Evolutionary conservation across 352 stramenopile genomes (phyloP).

Genomic region (Pythium angustatum): DNA sequence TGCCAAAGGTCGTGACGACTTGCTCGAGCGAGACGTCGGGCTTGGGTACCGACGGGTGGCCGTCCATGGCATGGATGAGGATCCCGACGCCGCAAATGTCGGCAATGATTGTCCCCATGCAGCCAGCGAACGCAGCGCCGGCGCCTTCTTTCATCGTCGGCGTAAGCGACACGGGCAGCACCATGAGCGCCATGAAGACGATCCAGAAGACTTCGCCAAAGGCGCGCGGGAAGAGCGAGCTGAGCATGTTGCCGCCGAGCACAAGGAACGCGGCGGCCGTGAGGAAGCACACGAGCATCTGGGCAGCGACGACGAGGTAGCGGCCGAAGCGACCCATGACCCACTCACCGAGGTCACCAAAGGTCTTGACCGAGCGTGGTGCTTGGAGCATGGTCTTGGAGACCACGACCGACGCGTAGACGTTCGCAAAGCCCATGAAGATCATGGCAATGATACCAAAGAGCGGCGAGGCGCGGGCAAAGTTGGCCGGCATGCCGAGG

Average conservation of each 20-base stretch:
- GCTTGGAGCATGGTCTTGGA: conserved; percentile 18
- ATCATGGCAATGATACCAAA: conserved; percentile 30
- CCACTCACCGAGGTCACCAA: conserved; percentile 38
- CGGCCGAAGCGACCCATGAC: conserved; percentile 29
- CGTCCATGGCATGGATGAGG: conserved; percentile 31
- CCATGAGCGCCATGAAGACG: conserved; percentile 28
- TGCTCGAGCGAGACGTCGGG: conserved; percentile 32
- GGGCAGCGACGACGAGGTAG: conserved; percentile 28
- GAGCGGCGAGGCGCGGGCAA: conserved; percentile 41
- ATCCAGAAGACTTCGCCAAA: conserved; percentile 31
- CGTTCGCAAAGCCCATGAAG: conserved; percentile 39
- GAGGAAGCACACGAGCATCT: conserved; percentile 28
- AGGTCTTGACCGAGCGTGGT: conserved; percentile 19
- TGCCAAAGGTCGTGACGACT: conserved; percentile 32
- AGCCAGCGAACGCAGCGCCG: conserved; percentile 31
- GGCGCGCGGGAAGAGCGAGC: conserved; percentile 28
- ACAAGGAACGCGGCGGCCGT: conserved; percentile 23
- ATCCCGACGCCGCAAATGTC: conserved; percentile 27
- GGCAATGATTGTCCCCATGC: conserved; percentile 35
- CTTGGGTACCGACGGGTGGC: conserved; percentile 22
- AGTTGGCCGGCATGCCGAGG: too few relatives aligned
- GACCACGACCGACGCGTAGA: conserved; percentile 32
- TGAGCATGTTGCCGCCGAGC: conserved; percentile 32
- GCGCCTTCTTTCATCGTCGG: conserved; percentile 38
- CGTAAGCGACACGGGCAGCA: conserved; percentile 32